Base-by-base conservation (phyloP, 2,329 filamentous ascomycete species). In the Nannizzia gypsea region DNA sequence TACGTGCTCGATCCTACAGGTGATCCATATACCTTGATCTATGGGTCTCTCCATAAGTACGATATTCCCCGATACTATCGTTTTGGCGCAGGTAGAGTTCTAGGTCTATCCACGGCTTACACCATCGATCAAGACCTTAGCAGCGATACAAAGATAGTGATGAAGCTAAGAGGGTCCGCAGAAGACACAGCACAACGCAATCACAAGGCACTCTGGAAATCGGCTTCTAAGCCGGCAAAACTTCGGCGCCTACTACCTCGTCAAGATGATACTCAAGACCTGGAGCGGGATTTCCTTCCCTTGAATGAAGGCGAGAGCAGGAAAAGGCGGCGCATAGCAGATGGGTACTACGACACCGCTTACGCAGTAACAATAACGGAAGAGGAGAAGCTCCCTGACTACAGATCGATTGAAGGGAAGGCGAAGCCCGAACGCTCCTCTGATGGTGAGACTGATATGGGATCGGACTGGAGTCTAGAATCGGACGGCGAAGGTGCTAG, bases 1-100 rank as follows among this genome's bases (percentile, higher is more conserved):
- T 91, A 83, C 69, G 66, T 83, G 50, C 67, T 88, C 57, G 92
- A 97, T 72, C 83, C 77, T 46, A 84, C 83, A 67, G 91, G 92
- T 0, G 92, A 97, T 67, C 76, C 80, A 3, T 80, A 90, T 55
- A 90, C 93, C 64, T 72, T 87, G 50, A 80, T 81, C 26, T 96
- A 91, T 70, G 89, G 88, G 1, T 81, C 82, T 28, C 79, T 88
- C 42, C 84, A 96, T 69, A 83, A 82, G 38, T 88, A 87, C 64
- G 81, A 80, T 59, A 74, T 95, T 9, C 90, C 90, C 0, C 67
- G 73, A 1, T 96, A 95, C 69, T 80, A 80, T 62, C 84, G 89
- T 4, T 76, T 76, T 62, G 88, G 90, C 13, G 76, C 77, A 59
- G 90, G 90, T 1, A 80, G 78, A 60, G 76, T 96, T 0, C 71